Base-by-base conservation (phyloP, 371 early-diverging fungal species). In the Apophysomyces elegans region DNA sequence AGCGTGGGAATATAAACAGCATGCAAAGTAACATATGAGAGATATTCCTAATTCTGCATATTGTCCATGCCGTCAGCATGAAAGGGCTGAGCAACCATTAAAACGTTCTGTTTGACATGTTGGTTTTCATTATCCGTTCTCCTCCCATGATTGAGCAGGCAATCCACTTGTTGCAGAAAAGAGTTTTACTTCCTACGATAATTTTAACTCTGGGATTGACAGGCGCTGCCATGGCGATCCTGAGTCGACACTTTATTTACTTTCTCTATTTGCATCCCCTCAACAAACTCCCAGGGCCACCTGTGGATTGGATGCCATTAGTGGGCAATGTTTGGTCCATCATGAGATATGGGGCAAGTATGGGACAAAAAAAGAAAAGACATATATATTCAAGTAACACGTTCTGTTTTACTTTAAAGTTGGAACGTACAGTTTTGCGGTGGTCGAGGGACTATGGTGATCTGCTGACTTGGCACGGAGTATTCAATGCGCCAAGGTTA, bases 381-480 rank as follows among this genome's bases (percentile, higher is more conserved):
- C 36, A 14, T 26, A 43, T 18, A 6, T 14, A 16, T n/a, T 44
- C 54, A 50, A 47, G 8, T 36, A 18, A 9, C 14, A 39, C 37
- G 39, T 21, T 35, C 36, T 35, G 36, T n/a, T 11, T 16, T 0
- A 1, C 37, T 54, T 9, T 4, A 32, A 11, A 44, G 41, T 11
- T 14, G 11, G 54, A 9, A 9, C 54, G 21, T 9, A 9, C 54
- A n/a, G 21, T 21, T 50, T 2, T 8, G 16, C 54, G 63, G n/a
- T 89, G 89, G 91, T 44, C 79, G 5, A 67, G 82, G 12, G 45
- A 81, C 46, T 88, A 84, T 65, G 88, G 87, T 11, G 79, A 80
- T 7, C 70, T 91, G 14, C 64, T 84, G 0, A 13, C 60, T 1
- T 86, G 84, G 54, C 76, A 83, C 35, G 81, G 81, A 14, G 59